Percentiles rank a stretch among this genome's conserved stretches.
Conservation (phyloP, 345 rosid genomes). For the Psidium friedrichsthalianum region DNA sequence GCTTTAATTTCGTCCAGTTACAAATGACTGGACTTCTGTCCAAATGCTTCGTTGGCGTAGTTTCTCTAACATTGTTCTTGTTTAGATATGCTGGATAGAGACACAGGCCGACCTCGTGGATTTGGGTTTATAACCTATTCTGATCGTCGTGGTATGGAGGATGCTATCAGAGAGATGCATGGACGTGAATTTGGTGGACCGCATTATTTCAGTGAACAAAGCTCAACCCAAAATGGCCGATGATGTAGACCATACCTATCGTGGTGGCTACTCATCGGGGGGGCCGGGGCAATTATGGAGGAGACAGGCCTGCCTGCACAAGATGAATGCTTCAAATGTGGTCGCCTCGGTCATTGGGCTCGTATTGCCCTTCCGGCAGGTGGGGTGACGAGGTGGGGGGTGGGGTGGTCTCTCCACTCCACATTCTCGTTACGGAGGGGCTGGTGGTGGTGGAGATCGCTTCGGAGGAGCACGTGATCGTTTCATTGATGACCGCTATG, state of each 20-base stretch:
- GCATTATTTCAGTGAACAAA: constrained; percentile 87
- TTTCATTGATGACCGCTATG: constrained; percentile 85
- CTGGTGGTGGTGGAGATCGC: constrained; percentile 61
- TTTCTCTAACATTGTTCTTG: not conserved
- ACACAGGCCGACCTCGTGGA: constrained; percentile 90
- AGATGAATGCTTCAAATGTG: constrained; percentile 97
- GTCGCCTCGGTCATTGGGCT: constrained; percentile 95
- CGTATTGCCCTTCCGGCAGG: constrained; percentile 88
- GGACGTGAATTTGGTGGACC: constrained; percentile 89
- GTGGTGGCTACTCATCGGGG: constrained; percentile 75
- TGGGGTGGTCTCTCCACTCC: constrained; percentile 55
- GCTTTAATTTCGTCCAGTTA: not conserved
- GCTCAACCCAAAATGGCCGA: constrained; percentile 85
- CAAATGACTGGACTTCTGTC: not conserved
- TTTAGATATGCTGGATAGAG: constrained; percentile 90
- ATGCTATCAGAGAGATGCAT: constrained; percentile 94
- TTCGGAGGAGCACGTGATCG: constrained; percentile 78
- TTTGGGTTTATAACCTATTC: constrained; percentile 93
- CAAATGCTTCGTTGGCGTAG: not conserved
- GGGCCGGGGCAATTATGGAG: constrained; percentile 53
- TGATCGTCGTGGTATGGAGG: constrained; percentile 93
- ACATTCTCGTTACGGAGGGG: constrained; percentile 70
- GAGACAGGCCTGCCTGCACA: constrained; percentile 65
- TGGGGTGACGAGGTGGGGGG: constrained; percentile 75
- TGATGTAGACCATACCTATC: constrained; percentile 69